A percentile compares a stretch with the other conserved stretches of the same genome.
Evolutionary conservation across 176 grass and related monocot genomes (phyloP).

Genomic region (Oryza officinalis): DNA sequence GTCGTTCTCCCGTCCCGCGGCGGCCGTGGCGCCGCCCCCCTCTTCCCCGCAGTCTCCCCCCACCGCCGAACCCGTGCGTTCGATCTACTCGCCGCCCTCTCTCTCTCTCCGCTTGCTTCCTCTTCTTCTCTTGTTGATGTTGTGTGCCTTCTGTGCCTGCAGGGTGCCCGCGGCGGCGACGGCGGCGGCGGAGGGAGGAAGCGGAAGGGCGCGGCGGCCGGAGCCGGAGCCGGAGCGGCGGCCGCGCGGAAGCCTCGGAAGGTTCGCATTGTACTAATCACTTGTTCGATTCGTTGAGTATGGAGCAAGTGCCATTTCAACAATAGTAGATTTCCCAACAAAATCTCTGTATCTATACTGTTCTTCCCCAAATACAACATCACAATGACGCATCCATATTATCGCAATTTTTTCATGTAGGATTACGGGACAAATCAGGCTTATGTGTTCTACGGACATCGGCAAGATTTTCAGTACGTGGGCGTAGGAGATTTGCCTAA

Average conservation of each 20-base stretch:
- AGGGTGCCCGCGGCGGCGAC: not conserved
- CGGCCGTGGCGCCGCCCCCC: too few species aligned
- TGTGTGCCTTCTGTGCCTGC: not conserved
- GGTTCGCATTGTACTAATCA: not conserved
- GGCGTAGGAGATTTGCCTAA: not conserved
- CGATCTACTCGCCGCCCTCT: too few species aligned
- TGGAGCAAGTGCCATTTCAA: too few species aligned
- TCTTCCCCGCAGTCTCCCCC: too few species aligned
- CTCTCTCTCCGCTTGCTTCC: too few species aligned
- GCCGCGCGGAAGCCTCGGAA: not conserved
- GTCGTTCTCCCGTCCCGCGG: too few species aligned
- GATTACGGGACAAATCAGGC: not conserved
- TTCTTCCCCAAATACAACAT: not conserved
- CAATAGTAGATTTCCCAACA: not conserved
- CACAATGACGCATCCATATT: not conserved
- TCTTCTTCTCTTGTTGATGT: not conserved
- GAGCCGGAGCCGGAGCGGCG: not conserved
- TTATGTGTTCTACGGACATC: not conserved
- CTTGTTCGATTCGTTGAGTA: not conserved
- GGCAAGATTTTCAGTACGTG: not conserved
- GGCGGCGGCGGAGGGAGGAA: not conserved
- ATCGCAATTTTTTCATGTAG: not conserved
- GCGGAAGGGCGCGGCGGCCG: constrained; percentile 8
- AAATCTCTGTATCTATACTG: not conserved
- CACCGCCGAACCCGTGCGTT: too few species aligned